Evolutionary conservation across 2,329 filamentous ascomycete genomes (phyloP).

Genomic region (Colletotrichum liriopes): DNA sequence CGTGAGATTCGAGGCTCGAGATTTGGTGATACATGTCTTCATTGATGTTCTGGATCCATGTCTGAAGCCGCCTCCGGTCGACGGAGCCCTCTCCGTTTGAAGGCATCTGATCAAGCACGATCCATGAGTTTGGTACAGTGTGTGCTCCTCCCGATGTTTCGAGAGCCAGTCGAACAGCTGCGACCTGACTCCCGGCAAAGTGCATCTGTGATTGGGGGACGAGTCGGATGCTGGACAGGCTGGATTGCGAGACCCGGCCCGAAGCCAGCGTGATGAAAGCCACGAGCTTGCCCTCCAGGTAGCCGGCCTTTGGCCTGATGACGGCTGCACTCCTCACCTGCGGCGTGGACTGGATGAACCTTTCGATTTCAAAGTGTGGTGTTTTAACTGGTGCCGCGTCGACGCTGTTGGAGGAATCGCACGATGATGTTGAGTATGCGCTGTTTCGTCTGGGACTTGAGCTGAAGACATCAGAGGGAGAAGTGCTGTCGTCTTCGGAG

Average conservation of each 20-base stretch:
- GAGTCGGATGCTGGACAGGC: slow-evolving; percentile 53
- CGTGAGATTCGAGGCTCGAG: slow-evolving; percentile 58
- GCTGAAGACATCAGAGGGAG: slow-evolving; percentile 44
- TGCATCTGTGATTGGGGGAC: slow-evolving; percentile 56
- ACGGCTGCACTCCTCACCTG: slow-evolving; percentile 60
- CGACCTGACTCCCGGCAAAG: slow-evolving; percentile 59
- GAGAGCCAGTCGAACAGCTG: slow-evolving; percentile 51
- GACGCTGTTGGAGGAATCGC: slow-evolving; percentile 37
- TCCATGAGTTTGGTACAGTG: slow-evolving; percentile 63
- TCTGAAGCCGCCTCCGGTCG: slow-evolving; percentile 63
- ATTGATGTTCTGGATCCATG: slow-evolving; percentile 69
- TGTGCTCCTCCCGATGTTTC: slow-evolving; percentile 51
- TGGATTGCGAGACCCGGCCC: slow-evolving; percentile 46
- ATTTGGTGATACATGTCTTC: slow-evolving; percentile 63
- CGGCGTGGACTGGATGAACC: slow-evolving; percentile 56
- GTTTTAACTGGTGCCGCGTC: slow-evolving; percentile 22
- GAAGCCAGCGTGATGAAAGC: slow-evolving; percentile 61
- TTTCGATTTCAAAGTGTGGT: slow-evolving; percentile 29
- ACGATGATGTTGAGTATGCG: slow-evolving; percentile 32
- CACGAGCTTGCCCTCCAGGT: slow-evolving; percentile 65
- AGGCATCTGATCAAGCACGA: slow-evolving; percentile 64
- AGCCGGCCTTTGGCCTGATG: slow-evolving; percentile 64
- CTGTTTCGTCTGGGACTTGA: slow-evolving; percentile 39
- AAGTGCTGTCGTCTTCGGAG: slow-evolving; percentile 37
- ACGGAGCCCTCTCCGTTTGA: slow-evolving; percentile 56